Base-by-base conservation (phyloP, 192 early-diverging fungal genomes). In the Dissophora globulifera region DNA sequence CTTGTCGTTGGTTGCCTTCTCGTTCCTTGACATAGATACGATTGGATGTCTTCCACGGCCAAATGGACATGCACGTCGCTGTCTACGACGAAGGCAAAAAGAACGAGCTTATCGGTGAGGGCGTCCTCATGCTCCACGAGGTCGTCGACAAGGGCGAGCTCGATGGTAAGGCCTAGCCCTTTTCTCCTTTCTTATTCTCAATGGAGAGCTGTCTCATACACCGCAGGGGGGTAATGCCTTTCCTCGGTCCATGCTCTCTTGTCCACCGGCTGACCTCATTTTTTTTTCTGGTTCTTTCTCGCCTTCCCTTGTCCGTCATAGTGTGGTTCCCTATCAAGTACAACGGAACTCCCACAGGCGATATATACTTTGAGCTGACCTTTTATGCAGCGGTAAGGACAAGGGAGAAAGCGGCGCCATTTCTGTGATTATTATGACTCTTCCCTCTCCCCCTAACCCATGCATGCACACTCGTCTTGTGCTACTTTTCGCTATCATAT, bases 311-410 rank as follows among this genome's bases (percentile, higher is more conserved):
- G 12, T 30, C 17, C 15, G 4, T 8, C 48, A 5, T 70, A 86
- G 84, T 81, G 19, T 86, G 84, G 84, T 83, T 79, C 41, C 78
- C 71, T 32, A 69, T 86, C 40, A 64, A 61, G 17, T 78, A 78
- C 58, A 82, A 81, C 32, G 79, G 81, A 38, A 57, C 79, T n/a
- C 17, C 56, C 0, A 69, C 81, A 11, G 84, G 84, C 12, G 79
- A 86, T 45, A 76, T 86, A 19, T 86, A 84, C 46, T 69, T 86
- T 11, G 84, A 86, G 47, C 42, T 86, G 52, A 86, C 84, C 17
- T 86, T 82, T 25, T 86, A 86, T 46, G 69, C 82, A 10, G 69
- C 75, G 52, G 84, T 84, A 83, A 79, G 81, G 53, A 41, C 23
- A 42, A 20, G 53, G 38, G 35, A n/a, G n/a, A n/a, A n/a, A n/a